Evolutionary conservation across 2,329 filamentous ascomycete genomes (phyloP), one percentile per base, ranked within the genome.

Genomic region (Elsinoe arachidis): DNA sequence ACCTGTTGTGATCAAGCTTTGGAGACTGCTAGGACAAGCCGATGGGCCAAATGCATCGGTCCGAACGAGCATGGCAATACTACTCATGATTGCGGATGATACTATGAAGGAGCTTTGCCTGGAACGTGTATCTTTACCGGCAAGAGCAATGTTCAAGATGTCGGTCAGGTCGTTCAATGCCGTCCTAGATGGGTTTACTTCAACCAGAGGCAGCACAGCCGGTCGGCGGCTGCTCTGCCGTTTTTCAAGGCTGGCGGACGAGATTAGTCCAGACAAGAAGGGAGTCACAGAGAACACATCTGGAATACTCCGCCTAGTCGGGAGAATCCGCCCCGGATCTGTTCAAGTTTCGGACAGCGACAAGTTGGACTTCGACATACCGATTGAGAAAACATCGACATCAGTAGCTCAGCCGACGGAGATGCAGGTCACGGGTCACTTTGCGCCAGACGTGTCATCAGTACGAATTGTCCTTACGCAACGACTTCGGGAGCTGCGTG

Each of bases 131-230:
- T 10, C 10, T 5, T 7, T 56, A n/a, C 43, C 47, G 65, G 65
- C 21, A 47, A 53, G 38, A 26, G 21, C 38, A 23, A 58, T 21
- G 17, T 23, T 66, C 43, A 38, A 21, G 12, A 49, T 67, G 9
- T 46, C 37, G 11, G 63, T 72, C 0, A 64, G 66, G 2, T 67
- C 76, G 5, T 82, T 83, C 71, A 78, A 82, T 60, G 63, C 65
- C 15, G 60, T 83, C 5, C 76, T 87, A 5, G 71, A 75, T 43
- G 80, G 78, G n/a, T 71, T 83, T 7, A 75, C 80, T 2, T 73
- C 77, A 26, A 70, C 70, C 0, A 73, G 76, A 47, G 78, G 77
- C 56, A 77, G 74, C 58, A 57, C 61, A 9, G 71, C 71, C 34
- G 83, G 78, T 58, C 75, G 70, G 58, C 68, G 63, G 3, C 62